These are phyloP conservation scores for Rheum nobile DNA, from an alignment of 148 eudicot genomes.

Conservation along the genomic window DNA sequence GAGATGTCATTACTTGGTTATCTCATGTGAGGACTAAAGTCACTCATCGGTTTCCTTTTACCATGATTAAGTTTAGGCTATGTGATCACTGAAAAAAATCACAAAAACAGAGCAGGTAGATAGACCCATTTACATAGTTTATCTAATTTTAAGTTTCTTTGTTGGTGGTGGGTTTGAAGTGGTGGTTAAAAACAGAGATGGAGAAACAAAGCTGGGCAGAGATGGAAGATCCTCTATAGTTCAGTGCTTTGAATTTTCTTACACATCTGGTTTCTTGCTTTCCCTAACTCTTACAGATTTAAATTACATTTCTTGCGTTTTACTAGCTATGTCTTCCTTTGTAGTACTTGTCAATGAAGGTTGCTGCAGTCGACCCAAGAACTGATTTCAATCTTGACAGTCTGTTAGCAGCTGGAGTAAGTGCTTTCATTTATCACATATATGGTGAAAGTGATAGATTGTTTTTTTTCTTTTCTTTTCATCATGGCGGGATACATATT, in stretches of 20 bases:
- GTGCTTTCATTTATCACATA: constrained; percentile 12
- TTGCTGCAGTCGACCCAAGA: constrained; percentile 81
- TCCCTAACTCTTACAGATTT: neutral
- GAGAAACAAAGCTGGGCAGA: neutral
- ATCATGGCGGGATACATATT: neutral
- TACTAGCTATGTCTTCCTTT: constrained; percentile 5
- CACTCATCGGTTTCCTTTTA: neutral
- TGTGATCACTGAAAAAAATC: neutral
- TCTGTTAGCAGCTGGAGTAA: constrained; percentile 58
- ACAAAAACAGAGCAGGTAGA: neutral
- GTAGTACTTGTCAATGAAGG: constrained; percentile 92
- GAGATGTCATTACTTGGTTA: neutral
- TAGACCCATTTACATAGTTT: neutral
- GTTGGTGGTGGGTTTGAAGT: neutral
- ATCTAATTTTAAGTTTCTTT: neutral
- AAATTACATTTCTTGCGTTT: neutral
- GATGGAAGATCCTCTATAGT: neutral
- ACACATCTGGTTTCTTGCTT: neutral
- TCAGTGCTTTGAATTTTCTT: neutral
- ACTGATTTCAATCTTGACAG: constrained; percentile 72
- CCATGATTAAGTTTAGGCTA: neutral
- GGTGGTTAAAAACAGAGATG: neutral
- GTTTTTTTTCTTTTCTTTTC: neutral
- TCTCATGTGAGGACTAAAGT: neutral
- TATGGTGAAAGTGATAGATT: neutral